Evolutionary conservation across 2,329 filamentous ascomycete species (phyloP), one percentile per base, ranked within the genome.

Genomic region (Microdochium trichocladiopsis): DNA sequence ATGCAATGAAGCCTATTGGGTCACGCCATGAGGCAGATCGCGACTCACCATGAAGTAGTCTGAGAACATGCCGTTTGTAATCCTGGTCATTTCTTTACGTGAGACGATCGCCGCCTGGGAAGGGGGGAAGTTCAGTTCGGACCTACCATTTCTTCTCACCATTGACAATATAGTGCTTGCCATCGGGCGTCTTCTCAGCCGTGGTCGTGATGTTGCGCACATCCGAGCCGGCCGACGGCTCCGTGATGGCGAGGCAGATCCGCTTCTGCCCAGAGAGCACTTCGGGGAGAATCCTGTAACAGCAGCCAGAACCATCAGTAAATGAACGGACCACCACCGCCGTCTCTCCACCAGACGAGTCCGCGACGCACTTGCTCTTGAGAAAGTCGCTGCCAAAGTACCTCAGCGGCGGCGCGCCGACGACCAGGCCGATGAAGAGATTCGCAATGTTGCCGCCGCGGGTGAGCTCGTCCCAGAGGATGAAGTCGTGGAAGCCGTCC

Each of bases 101-200:
- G n/a, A n/a, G n/a, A n/a, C n/a, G n/a, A n/a, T n/a, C n/a, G n/a
- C n/a, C n/a, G n/a, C n/a, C n/a, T n/a, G n/a, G n/a, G n/a, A n/a
- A 31, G 28, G 14, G 8, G 28, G 28, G 28, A 14, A 31, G 8
- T 31, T 31, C 28, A 8, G 8, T 31, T 14, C n/a, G n/a, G n/a
- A n/a, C 28, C 14, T 31, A 31, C 28, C 79, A 83, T 62, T 83
- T 83, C 68, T 86, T 85, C 47, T 75, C 74, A 1, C 82, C 82
- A 52, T 83, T 83, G 6, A 84, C 78, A 47, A 83, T 61, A 56
- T 83, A 85, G 1, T 64, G 48, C 10, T 47, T 28, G 6, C 56
- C 55, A 18, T 58, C 54, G 16, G 48, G 25, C 2, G 53, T 52
- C 22, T 55, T 16, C 12, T 49, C 48, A 10, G 57, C 56, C 21